A percentile compares a stretch with the other conserved stretches of the same genome.
Conservation (phyloP, 371 early-diverging fungal species). For the Syncephalis plumigaleata region DNA sequence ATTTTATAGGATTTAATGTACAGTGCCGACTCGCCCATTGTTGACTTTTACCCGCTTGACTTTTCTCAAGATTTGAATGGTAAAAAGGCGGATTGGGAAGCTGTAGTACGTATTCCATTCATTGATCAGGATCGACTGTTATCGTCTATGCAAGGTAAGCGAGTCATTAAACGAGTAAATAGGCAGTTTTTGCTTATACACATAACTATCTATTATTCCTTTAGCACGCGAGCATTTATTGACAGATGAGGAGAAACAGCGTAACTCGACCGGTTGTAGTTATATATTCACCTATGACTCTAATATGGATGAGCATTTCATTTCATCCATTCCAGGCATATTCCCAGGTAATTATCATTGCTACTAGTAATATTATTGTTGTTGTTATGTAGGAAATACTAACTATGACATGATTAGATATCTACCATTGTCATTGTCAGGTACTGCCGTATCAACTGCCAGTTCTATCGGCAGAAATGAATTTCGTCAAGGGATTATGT, state of each 20-base stretch:
- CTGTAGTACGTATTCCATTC: constrained; percentile 86
- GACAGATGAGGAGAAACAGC: constrained; percentile 4
- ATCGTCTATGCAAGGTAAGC: constrained; percentile 59
- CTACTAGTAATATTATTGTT: no score
- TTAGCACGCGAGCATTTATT: no score
- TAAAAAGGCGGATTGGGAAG: constrained; percentile 97
- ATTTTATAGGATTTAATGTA: constrained; percentile 52
- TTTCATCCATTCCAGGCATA: constrained; percentile 46
- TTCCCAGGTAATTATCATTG: constrained; percentile 25
- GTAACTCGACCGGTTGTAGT: constrained; percentile 54
- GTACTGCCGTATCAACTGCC: constrained; percentile 31
- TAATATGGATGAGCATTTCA: constrained; percentile 20
- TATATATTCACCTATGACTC: constrained; percentile 37
- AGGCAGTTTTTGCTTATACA: no score
- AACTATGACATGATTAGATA: background rate
- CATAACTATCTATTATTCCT: no score
- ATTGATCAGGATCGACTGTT: constrained; percentile 78
- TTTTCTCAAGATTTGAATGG: constrained; percentile 96
- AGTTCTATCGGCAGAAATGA: constrained; percentile 13
- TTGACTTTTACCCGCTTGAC: constrained; percentile 83
- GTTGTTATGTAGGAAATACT: no score
- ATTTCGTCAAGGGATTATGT: constrained; percentile 41
- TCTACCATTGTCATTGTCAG: constrained; percentile 23
- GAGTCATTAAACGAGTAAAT: constrained; percentile 21
- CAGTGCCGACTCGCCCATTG: constrained; percentile 63